These are phyloP conservation scores for Claviceps arundinis DNA, from an alignment of 2,329 filamentous ascomycete species.

Conservation along the genomic window DNA sequence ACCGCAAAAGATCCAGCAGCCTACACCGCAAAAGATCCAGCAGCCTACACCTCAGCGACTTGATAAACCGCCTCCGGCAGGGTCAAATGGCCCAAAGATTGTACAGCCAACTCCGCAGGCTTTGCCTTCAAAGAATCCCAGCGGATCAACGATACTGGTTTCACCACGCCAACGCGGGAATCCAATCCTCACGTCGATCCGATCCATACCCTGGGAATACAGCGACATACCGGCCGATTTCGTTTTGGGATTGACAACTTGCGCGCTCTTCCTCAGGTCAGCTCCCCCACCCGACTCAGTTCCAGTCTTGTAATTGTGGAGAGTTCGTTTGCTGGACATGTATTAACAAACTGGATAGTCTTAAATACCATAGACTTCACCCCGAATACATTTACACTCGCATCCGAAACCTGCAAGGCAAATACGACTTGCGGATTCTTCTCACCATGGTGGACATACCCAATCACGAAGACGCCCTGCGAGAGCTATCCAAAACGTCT, in stretches of 20 bases:
- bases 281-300: not conserved
- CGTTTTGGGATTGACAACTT: conserved; percentile 73
- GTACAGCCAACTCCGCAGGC: conserved; percentile 83
- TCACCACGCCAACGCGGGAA: conserved; percentile 92
- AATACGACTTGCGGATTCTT: conserved; percentile 76
- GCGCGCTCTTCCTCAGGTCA: conserved; percentile 71
- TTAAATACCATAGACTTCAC: conserved; percentile 95
- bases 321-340: not conserved
- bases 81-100: conserved; percentile 36
- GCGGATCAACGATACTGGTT: conserved; percentile 73
- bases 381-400: conserved; percentile 96
- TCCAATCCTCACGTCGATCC: conserved; percentile 72
- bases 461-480: conserved; percentile 81
- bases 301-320: too few species aligned
- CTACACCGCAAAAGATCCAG: conserved; percentile 33
- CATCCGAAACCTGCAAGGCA: conserved; percentile 70
- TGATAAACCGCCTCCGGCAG: conserved; percentile 31
- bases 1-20: conserved; percentile 31
- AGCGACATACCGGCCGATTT: conserved; percentile 95
- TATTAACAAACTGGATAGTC: conserved; percentile 24
- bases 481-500: conserved; percentile 84
- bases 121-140: conserved; percentile 50
- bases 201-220: conserved; percentile 85
- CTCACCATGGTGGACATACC: conserved; percentile 89
- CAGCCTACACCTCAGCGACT: conserved; percentile 43